Base-by-base conservation (phyloP, 2,329 filamentous ascomycete species). In the Colletotrichum lini region DNA sequence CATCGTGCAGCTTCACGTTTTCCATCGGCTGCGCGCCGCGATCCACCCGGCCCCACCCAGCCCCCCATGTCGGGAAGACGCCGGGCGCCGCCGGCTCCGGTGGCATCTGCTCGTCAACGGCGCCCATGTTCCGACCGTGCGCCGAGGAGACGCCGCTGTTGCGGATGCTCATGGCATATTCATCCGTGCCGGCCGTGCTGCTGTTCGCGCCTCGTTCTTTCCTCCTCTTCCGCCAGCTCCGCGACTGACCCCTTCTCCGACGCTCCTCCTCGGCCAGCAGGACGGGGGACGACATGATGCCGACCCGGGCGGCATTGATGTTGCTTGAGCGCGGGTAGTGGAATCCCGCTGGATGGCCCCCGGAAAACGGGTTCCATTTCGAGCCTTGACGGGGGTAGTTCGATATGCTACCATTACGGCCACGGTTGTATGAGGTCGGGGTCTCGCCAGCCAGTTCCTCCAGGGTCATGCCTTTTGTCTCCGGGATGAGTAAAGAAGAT, bases 391-490 rank as follows among this genome's bases (percentile, higher is more conserved):
- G 77, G 2, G 77, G 76, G 23, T 78, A 80, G 13, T 81, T 77
- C 57, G 77, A 78, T 73, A 86, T 84, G 73, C 85, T 88, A 26
- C 86, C 85, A 75, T 87, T 87, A 57, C 84, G 84, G 40, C 85
- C 86, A 5, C 84, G 80, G 65, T 88, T 86, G 75, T 88, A 87
- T 40, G 84, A 91, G 23, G 90, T 91, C 2, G 89, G 87, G 3
- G 88, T 84, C 79, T 94, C 92, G 12, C 91, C 91, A 1, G 91
- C 87, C 18, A 94, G 82, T 73, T 91, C 88, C 78, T 94, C 94
- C 52, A 96, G 84, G 0, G 93, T 94, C 79, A 90, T 86, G 1
- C 92, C 87, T 83, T 92, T 94, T 0, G 92, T 95, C 82, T 95
- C 93, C 0, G 93, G 93, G 26, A 95, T 90, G n/a, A 96, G 82